Evolutionary conservation across 192 early-diverging fungal genomes (phyloP).

Genomic region (Mortierella alpina): DNA sequence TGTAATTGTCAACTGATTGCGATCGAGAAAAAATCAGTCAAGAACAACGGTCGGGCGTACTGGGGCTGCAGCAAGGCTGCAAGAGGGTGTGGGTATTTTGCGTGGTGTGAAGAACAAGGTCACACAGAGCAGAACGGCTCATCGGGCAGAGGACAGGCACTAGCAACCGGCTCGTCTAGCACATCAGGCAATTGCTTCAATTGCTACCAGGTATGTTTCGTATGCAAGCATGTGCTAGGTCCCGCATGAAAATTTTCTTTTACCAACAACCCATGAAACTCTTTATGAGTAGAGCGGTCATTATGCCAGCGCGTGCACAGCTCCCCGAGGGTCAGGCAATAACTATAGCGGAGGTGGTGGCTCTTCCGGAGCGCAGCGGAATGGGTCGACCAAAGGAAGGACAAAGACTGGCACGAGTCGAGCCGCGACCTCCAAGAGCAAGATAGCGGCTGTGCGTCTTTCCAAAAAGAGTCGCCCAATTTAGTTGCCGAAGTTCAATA

Average conservation of each 20-base stretch:
- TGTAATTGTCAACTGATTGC: constrained; percentile 27
- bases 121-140: neutral
- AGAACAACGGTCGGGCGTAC: constrained; percentile 12
- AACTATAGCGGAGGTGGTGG: neutral
- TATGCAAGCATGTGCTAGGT: neutral
- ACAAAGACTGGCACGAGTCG: constrained; percentile 2
- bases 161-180: neutral
- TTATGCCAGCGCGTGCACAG: constrained; percentile 25
- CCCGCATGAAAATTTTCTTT: neutral
- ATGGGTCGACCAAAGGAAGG: neutral
- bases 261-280: neutral
- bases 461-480: constrained; percentile 23
- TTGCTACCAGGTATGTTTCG: constrained; percentile 15
- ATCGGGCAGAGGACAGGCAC: constrained; percentile 8
- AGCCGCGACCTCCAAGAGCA: neutral
- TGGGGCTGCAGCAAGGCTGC: constrained; percentile 29
- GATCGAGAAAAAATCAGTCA: constrained; percentile 11
- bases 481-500: neutral
- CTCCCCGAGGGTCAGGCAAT: neutral
- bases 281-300: constrained; percentile 15
- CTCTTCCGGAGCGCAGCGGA: neutral
- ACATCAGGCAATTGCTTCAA: constrained; percentile 10
- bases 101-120: constrained; percentile 64
- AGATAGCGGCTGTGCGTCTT: constrained; percentile 6
- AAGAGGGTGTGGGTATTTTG: constrained; percentile 64